Evolutionary conservation across 768 basidiomycete species (phyloP), one percentile per base, ranked within the genome.

Genomic region (Cytidiella melzeri): DNA sequence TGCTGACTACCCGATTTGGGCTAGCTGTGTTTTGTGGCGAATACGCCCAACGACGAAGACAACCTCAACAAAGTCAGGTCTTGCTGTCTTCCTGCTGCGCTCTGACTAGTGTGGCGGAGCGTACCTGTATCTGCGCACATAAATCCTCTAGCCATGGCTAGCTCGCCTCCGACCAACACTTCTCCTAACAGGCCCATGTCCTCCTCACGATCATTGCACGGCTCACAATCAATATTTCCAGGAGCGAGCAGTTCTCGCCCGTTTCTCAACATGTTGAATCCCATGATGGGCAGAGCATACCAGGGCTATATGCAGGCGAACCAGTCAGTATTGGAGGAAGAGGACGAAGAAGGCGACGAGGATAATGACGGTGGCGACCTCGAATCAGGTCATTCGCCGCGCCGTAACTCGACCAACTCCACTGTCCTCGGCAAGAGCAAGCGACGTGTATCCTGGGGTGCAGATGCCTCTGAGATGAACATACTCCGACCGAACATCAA

Each of bases 261-360:
- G 1, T 89, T 92, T 60, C 80, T 91, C 58, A 81, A 80, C 65
- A 80, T 87, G 76, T 71, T 92, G 28, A 92, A 91, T 63, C 87
- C 89, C 30, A 83, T 87, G 74, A 82, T 87, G 73, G 79, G 78
- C 53, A 77, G 80, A 55, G 67, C 74, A 26, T 81, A 90, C 61
- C 81, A 82, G 54, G 89, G 87, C 5, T 92, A 92, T 63, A 72
- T 73, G 15, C 84, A 81, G 54, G 85, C 86, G 26, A 81, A 74
- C 61, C 84, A 87, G 61, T 83, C 79, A 24, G 69, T 84, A 2
- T 66, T 77, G 15, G 83, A 90, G 57, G 88, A 91, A 62, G 84
- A 87, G 30, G 83, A 85, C 37, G 81, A 80, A 48, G 30, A 34
- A 7, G 15, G 30, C 7, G 30, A 34, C 30, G 68, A 72, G 51